Base-by-base conservation (phyloP, 2,329 filamentous ascomycete genomes). In the Scytalidium sp. region DNA sequence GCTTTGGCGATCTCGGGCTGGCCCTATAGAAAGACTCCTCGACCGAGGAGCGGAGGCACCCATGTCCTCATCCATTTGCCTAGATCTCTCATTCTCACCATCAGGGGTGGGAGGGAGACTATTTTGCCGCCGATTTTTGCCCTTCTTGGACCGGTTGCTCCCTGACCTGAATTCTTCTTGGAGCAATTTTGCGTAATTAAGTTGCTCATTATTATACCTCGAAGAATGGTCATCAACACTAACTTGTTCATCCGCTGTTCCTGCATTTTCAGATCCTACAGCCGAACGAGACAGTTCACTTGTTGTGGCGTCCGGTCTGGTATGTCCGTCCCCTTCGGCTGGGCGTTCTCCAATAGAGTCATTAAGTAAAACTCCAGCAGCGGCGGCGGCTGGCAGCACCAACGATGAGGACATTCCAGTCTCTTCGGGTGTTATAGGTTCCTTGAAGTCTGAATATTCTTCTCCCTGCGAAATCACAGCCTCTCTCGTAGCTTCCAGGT, bases 121-220 rank as follows among this genome's bases (percentile, higher is more conserved):
- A 46, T 59, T 60, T 53, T 62, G 56, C 11, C 59, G 55, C 36
- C 61, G 62, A 56, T 52, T 68, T 61, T 60, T 66, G 57, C 60
- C 59, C 40, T 61, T 58, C 50, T 63, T 63, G 5, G 55, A 59
- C 27, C 58, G 58, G 46, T 59, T 62, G 25, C 47, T 56, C 6
- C 56, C 54, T 11, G 52, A 41, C 25, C 43, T 41, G 13, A 57
- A 62, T 42, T 62, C 61, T 40, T 64, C 56, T 43, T 59, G 58
- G 22, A 62, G 47, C 48, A 58, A 58, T 43, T 53, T 58, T 6
- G 59, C 61, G 25, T 64, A 55, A 47, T 51, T 58, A 23, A 62
- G 51, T 48, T 64, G 62, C 39, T 61, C 54, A 46, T 60, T 50
- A 9, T 55, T 49, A 46, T 60, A 62, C 9, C 57, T 58, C 27